A percentile compares a stretch with the other conserved stretches of the same genome.
phyloP scores from a whole-genome alignment of 2,329 filamentous ascomycete genomes.

The Phyllosticta citrichinensis region DNA sequence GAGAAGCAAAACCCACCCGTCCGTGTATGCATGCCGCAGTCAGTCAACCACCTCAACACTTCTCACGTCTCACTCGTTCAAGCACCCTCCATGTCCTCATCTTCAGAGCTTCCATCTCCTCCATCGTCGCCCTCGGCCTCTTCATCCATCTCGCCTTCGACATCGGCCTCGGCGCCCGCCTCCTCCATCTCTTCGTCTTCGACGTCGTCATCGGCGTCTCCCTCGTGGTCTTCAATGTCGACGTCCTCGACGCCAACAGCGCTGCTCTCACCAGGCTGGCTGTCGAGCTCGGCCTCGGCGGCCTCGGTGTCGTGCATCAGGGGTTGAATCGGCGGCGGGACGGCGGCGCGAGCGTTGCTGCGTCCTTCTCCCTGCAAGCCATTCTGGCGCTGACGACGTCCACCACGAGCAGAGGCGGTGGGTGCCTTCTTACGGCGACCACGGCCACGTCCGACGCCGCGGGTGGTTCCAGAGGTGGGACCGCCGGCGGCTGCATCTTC shows the following conservation, averaged over 20 bases:
- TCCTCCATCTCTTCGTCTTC: slow-evolving; percentile 4
- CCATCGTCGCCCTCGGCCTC: slow-evolving; percentile 20
- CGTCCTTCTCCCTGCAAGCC: background rate
- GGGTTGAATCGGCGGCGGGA: background rate
- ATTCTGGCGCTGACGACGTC: background rate
- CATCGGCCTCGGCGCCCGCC: background rate
- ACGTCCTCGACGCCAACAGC: slow-evolving; percentile 5
- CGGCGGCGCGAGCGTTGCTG: background rate
- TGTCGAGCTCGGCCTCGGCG: background rate
- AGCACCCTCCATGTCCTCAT: slow-evolving; percentile 21
- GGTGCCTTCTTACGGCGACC: background rate
- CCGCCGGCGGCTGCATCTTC: slow-evolving; percentile 1
- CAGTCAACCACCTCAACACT: background rate
- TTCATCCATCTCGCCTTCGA: slow-evolving; percentile 17
- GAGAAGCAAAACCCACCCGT: background rate
- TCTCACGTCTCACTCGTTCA: background rate
- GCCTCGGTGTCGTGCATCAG: background rate
- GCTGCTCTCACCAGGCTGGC: slow-evolving; percentile 4
- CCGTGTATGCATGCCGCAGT: background rate
- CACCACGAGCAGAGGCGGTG: background rate
- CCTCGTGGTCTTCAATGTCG: background rate
- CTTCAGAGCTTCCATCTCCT: slow-evolving; percentile 18
- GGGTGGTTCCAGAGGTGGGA: background rate
- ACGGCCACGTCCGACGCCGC: background rate
- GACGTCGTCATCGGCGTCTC: background rate